These are phyloP conservation scores for Tulasnella sp. DNA, from an alignment of 768 basidiomycete genomes.

Conservation along the genomic window DNA sequence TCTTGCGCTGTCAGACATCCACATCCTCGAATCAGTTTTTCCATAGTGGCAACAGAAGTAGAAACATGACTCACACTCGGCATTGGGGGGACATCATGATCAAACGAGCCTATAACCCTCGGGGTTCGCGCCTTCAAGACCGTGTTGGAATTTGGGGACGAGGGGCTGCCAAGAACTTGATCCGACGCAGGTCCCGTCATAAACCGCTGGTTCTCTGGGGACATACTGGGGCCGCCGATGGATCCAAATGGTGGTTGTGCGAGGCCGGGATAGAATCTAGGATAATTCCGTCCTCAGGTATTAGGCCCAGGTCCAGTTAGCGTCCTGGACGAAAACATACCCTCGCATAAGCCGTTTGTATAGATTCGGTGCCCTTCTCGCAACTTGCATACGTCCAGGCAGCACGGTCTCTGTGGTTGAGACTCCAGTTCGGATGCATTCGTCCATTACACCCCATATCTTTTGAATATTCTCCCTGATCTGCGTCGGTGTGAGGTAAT, in stretches of 20 bases:
- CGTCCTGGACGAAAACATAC: constrained; percentile 38
- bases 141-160: too few relatives aligned
- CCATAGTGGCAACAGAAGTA: constrained; percentile 5
- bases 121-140: constrained; percentile 20
- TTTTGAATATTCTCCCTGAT: constrained; percentile 66
- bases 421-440: constrained; percentile 78
- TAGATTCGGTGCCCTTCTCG: constrained; percentile 76
- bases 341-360: constrained; percentile 87
- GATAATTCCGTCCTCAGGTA: background rate
- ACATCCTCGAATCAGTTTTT: background rate
- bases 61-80: constrained; percentile 76
- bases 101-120: constrained; percentile 59
- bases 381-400: constrained; percentile 72
- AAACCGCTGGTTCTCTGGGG: too few relatives aligned
- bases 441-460: constrained; percentile 89
- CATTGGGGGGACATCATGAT: constrained; percentile 71
- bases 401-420: constrained; percentile 66
- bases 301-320: background rate
- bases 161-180: too few relatives aligned
- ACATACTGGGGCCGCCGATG: background rate
- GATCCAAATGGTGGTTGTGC: constrained; percentile 21
- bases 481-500: constrained; percentile 61
- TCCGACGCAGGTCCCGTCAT: too few relatives aligned
- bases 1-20: constrained; percentile 45
- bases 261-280: constrained; percentile 44